Base-by-base conservation (phyloP, 192 early-diverging fungal genomes). In the Umbelopsis vinacea region DNA sequence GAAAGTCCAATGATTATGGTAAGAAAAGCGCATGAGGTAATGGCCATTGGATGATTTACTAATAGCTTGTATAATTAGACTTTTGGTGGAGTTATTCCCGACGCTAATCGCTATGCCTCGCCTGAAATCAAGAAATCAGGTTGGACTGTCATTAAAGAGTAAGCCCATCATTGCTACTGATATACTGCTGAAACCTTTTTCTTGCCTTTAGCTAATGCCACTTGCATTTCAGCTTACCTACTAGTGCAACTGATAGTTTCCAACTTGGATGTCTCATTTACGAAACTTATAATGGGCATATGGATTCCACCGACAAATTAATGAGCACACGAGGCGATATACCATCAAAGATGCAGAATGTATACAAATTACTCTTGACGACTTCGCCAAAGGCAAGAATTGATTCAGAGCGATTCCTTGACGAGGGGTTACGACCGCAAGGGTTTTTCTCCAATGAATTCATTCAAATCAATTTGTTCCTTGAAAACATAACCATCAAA, bases 401-500 rank as follows among this genome's bases (percentile, higher is more conserved):
- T 71, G 84, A 86, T 17, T 84, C 94, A 14, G 85, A 79, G 4
- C 84, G 84, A 33, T 93, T 97, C 53, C 78, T 97, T 23, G 90
- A 93, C 40, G 75, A 82, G 23, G 92, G 90, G 21, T 68, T 82
- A 46, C 82, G 81, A 4, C 76, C 84, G 0, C 77, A 82, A 43
- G 89, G 90, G 8, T 95, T 90, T 72, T 95, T 98, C 76, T 86
- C 93, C 57, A 91, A 87, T 22, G 91, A 92, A 57, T 93, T 99
- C 72, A 86, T 99, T 7, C 82, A 84, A n/a, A 86, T 91, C 17
- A 92, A 89, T 69, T 67, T 93, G 29, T 96, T 96, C 45, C 73
- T 98, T n/a, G 97, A 99, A 70, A 92, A 96, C 78, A 89, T 98
- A 57, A 88, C 89, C 38, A 89, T 99, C 63, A 97, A 97, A 73